Percentiles rank a stretch among this genome's conserved stretches.
Conservation (phyloP, 306 rosid species). For the Trifolium repens region DNA sequence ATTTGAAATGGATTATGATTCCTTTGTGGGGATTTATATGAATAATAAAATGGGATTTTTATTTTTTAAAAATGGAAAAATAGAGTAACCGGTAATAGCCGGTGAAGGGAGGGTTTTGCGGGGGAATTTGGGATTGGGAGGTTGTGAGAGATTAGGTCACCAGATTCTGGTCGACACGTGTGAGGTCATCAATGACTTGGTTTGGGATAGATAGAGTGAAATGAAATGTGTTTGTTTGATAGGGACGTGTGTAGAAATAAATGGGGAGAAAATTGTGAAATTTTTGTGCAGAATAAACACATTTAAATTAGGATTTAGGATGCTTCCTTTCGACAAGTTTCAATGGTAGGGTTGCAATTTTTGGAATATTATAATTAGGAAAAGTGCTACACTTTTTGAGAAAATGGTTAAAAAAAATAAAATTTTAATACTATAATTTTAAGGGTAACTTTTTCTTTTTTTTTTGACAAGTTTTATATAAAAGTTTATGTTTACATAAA, state of each 20-base stretch:
- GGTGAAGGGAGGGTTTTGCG: constrained; percentile 14
- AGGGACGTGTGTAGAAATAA: background rate
- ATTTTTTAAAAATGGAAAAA: background rate
- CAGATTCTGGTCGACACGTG: constrained; percentile 44
- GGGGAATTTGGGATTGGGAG: constrained; percentile 3
- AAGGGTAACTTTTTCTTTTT: too few species aligned
- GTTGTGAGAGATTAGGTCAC: background rate
- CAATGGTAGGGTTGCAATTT: too few species aligned
- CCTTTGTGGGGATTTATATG: constrained; percentile 33
- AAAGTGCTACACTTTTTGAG: too few species aligned
- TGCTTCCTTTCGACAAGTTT: too few species aligned
- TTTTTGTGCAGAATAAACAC: too few species aligned
- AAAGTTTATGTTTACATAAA: too few species aligned
- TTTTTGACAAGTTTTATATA: too few species aligned
- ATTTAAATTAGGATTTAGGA: too few species aligned
- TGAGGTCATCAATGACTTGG: background rate
- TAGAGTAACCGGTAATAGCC: constrained; percentile 24
- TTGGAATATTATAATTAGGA: too few species aligned
- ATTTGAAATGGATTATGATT: background rate
- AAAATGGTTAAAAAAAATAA: too few species aligned
- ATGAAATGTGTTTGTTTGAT: background rate
- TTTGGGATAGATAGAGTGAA: background rate
- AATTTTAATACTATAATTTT: too few species aligned
- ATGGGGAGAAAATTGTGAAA: too few species aligned
- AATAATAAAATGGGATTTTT: background rate